A percentile compares a stretch with the other conserved stretches of the same genome.
Evolutionary conservation across 2,329 filamentous ascomycete species (phyloP).

Genomic region (Arachnomyces sp.): DNA sequence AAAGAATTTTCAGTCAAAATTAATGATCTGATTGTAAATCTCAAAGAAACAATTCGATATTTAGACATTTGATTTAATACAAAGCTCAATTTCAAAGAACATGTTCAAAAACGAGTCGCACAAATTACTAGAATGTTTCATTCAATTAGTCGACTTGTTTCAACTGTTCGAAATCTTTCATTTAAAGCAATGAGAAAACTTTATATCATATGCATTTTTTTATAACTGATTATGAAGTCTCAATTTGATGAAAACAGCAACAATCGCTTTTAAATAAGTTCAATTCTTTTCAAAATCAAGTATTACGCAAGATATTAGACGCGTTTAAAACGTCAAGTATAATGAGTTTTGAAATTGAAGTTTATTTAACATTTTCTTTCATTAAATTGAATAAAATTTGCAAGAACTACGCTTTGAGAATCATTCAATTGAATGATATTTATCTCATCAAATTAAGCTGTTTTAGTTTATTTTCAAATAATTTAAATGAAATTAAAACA

Average conservation of each 20-base stretch:
- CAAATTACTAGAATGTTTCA: slow-evolving; percentile 4
- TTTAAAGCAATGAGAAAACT: slow-evolving; percentile 7
- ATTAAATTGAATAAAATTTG: slow-evolving; percentile 3
- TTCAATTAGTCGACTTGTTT: slow-evolving; percentile 3
- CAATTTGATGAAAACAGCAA: slow-evolving; percentile 7
- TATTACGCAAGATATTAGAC: slow-evolving; percentile 4
- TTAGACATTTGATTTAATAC: slow-evolving; percentile 4
- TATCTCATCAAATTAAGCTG: slow-evolving; percentile 1
- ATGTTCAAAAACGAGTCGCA: slow-evolving; percentile 6
- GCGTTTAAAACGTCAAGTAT: slow-evolving; percentile 4
- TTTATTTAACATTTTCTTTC: not conserved
- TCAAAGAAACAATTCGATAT: slow-evolving; percentile 3
- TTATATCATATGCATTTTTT: slow-evolving; percentile 5
- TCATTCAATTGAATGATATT: not conserved
- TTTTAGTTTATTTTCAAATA: not conserved
- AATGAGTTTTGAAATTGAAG: slow-evolving; percentile 4
- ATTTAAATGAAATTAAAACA: slow-evolving; percentile 1
- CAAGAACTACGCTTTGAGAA: slow-evolving; percentile 1
- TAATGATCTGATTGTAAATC: slow-evolving; percentile 1
- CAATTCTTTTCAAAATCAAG: slow-evolving; percentile 6
- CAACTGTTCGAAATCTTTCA: slow-evolving; percentile 1
- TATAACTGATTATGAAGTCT: slow-evolving; percentile 6
- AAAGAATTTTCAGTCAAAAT: not conserved
- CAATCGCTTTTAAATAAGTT: slow-evolving; percentile 4
- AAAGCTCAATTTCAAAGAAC: slow-evolving; percentile 5